phyloP scores from a whole-genome alignment of 352 stramenopile species.

The Detonula confervacea region DNA sequence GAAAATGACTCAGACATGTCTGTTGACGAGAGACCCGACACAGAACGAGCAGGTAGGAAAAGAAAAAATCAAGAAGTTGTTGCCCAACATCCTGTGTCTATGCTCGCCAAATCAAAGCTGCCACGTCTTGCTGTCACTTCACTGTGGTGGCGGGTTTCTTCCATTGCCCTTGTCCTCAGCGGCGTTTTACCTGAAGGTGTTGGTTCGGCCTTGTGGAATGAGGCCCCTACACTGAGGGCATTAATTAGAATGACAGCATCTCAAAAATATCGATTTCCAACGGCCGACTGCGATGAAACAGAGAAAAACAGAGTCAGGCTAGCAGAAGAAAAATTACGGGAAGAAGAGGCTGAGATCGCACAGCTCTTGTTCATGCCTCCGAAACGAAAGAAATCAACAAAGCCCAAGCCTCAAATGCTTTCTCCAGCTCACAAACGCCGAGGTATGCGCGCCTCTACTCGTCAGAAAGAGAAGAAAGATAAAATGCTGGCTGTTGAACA shows the following conservation, averaged over 20 bases:
- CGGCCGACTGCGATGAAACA: constrained; percentile 70
- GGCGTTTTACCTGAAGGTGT: constrained; percentile 51
- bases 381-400: constrained; percentile 22
- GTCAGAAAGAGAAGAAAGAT: constrained; percentile 58
- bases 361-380: constrained; percentile 70
- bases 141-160: constrained; percentile 75
- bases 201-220: constrained; percentile 59
- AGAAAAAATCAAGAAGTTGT: not conserved
- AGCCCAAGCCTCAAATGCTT: constrained; percentile 13
- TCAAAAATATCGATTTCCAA: constrained; percentile 80
- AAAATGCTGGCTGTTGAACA: constrained; percentile 29
- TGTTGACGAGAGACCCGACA: not conserved
- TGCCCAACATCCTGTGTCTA: too few relatives aligned
- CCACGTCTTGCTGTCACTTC: constrained; percentile 24
- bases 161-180: constrained; percentile 66
- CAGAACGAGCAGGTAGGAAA: not conserved
- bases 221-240: constrained; percentile 66
- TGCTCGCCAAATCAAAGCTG: constrained; percentile 8
- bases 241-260: constrained; percentile 80
- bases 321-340: constrained; percentile 55
- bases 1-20: not conserved
- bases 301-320: constrained; percentile 63
- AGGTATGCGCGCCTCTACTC: constrained; percentile 50
- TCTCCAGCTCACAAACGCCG: constrained; percentile 27
- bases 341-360: constrained; percentile 70